These are phyloP conservation scores for Hyaloscypha hepaticicola DNA, from an alignment of 495 filamentous ascomycete species.

Conservation along the genomic window DNA sequence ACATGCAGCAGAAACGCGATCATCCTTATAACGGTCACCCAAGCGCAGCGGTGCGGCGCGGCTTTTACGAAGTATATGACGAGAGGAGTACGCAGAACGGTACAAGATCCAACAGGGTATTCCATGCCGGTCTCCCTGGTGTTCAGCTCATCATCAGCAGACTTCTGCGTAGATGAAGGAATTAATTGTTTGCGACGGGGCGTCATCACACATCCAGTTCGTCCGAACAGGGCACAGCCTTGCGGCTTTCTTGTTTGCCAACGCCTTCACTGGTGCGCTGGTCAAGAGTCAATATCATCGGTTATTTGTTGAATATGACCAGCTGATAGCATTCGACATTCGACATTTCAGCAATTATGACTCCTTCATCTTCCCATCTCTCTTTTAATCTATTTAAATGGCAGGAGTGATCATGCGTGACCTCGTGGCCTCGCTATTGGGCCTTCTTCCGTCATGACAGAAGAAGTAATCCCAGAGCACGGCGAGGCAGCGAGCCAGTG, in stretches of 20 bases:
- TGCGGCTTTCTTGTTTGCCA: not conserved
- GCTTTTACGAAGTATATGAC: not conserved
- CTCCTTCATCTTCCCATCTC: not conserved
- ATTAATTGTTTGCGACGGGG: not conserved
- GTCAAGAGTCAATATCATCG: not conserved
- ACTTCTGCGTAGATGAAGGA: not conserved
- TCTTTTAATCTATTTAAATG: not conserved
- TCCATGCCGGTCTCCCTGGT: not conserved
- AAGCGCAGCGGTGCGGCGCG: not conserved
- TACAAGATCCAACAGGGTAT: not conserved
- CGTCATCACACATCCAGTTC: slow-evolving; percentile 6
- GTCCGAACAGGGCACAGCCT: slow-evolving; percentile 9
- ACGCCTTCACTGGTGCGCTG: not conserved
- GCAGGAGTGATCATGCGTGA: not conserved
- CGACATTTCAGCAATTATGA: not conserved
- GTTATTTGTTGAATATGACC: not conserved
- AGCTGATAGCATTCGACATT: not conserved
- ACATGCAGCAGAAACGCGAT: not conserved
- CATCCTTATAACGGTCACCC: not conserved
- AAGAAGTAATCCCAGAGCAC: not conserved
- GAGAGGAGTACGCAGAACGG: not conserved
- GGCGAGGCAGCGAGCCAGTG: not conserved
- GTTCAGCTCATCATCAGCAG: not conserved
- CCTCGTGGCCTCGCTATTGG: slow-evolving; percentile 1
- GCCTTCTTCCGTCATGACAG: not conserved